Base-by-base conservation (phyloP, 768 basidiomycete genomes). In the Russula lepida region DNA sequence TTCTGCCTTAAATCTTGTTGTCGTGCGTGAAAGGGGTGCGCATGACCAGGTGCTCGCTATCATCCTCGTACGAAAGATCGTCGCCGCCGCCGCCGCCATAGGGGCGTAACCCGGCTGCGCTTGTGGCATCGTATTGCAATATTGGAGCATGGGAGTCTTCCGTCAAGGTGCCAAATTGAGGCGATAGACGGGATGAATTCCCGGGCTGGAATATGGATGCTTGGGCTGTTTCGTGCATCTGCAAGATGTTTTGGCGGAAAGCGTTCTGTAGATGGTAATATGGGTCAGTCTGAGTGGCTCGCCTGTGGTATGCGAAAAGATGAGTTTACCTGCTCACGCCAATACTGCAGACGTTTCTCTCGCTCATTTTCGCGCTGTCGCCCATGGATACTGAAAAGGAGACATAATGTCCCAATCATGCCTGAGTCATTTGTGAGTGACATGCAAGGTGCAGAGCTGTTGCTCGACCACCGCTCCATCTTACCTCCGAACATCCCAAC, bases 311-410 rank as follows among this genome's bases (percentile, higher is more conserved):
- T 23, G 51, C 4, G 13, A n/a, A n/a, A 17, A 44, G n/a, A 62
- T 67, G 13, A 1, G 53, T 11, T 64, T 25, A 84, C 86, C 79
- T 92, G 91, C 75, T 94, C 92, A 66, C 85, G 84, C 86, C 92
- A 93, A 74, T 94, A 93, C 70, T 92, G 89, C 46, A 85, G 75
- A 66, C 92, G 86, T 73, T 87, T 92, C 74, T 89, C 85, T 49
- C 89, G 85, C 68, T 93, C 90, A 60, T 76, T 72, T 44, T 85
- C 84, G 66, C 92, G 83, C 65, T 87, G 81, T 66, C 83, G 81
- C 41, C 84, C 76, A 67, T 93, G 91, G 7, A 88, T 67, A 67
- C 84, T 77, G 74, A 82, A 92, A 37, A 95, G 76, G 4, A 80
- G 78, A 55, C 82, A 73, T 44, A 92, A 77, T 9, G 86, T 86